phyloP scores from a whole-genome alignment of 495 filamentous ascomycete species.

The Xylaria nigripes region DNA sequence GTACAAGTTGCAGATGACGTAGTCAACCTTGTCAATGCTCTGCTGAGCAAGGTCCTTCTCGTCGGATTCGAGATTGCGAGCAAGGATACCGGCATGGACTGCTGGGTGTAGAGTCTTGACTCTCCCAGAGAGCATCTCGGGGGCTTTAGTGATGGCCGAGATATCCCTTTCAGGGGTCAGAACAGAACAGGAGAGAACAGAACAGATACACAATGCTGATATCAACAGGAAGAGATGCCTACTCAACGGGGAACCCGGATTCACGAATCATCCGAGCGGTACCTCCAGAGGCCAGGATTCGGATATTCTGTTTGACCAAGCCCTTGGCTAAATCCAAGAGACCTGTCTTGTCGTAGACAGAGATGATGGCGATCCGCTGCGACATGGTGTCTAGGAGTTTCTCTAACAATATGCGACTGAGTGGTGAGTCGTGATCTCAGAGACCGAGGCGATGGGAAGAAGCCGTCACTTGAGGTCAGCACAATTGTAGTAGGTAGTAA shows the following conservation, averaged over 20 bases:
- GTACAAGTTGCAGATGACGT: constrained; percentile 96
- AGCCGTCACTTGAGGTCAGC: background rate
- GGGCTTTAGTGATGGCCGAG: constrained; percentile 94
- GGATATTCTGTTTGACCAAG: constrained; percentile 79
- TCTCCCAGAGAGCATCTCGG: constrained; percentile 91
- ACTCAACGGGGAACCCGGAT: constrained; percentile 89
- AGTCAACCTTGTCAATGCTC: constrained; percentile 97
- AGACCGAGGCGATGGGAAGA: background rate
- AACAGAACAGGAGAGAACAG: constrained; percentile 1
- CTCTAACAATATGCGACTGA: background rate
- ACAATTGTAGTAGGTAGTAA: background rate
- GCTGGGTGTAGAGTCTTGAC: constrained; percentile 97
- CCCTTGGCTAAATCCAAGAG: constrained; percentile 94
- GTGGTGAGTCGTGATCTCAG: background rate
- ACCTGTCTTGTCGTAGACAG: constrained; percentile 97
- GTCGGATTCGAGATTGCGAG: constrained; percentile 83
- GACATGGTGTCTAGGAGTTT: constrained; percentile 25
- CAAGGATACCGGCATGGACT: constrained; percentile 88
- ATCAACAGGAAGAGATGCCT: constrained; percentile 28
- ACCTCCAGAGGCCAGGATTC: constrained; percentile 87
- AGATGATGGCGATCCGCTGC: constrained; percentile 72
- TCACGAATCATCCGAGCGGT: constrained; percentile 92
- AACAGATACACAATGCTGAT: background rate
- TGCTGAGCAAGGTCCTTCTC: constrained; percentile 94
- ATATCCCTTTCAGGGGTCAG: constrained; percentile 59